These are phyloP conservation scores for Scalesia atractyloides DNA, from an alignment of 129 eudicot species.

Conservation along the genomic window DNA sequence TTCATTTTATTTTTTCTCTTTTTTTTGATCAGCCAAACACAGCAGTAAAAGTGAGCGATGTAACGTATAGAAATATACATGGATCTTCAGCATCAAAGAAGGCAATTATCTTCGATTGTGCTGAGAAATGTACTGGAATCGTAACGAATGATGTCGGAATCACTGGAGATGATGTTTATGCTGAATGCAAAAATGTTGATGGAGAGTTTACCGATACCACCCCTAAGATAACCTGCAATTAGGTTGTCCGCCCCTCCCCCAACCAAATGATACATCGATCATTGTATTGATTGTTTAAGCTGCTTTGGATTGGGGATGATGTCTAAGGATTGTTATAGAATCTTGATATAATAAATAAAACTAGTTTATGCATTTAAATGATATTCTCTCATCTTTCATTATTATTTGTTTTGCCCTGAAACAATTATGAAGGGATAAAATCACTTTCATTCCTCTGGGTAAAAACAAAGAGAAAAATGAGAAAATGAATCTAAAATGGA, in stretches of 20 bases:
- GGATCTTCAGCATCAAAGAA: conserved; percentile 38
- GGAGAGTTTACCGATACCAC: conserved; percentile 21
- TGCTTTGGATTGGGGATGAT: not conserved
- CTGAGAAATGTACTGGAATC: conserved; percentile 31
- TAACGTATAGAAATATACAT: conserved; percentile 29
- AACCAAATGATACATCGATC: too few species aligned
- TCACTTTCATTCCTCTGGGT: too few species aligned
- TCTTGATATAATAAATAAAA: too few species aligned
- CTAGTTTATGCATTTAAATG: too few species aligned
- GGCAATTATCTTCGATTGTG: conserved; percentile 39
- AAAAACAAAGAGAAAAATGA: too few species aligned
- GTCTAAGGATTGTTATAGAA: not conserved
- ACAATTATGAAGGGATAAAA: too few species aligned
- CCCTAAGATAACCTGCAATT: conserved; percentile 15
- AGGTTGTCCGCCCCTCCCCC: not conserved
- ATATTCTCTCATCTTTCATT: too few species aligned
- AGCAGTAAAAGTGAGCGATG: conserved; percentile 42
- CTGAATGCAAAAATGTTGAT: conserved; percentile 26
- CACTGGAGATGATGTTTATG: conserved; percentile 17
- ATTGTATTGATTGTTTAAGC: not conserved
- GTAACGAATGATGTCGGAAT: conserved; percentile 23
- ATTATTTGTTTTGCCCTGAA: too few species aligned
- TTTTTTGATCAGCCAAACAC: not conserved
- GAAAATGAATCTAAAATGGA: too few species aligned
- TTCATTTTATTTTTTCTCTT: not conserved